Evolutionary conservation across 345 rosid genomes (phyloP).

Genomic region (Fremontodendron californicum): DNA sequence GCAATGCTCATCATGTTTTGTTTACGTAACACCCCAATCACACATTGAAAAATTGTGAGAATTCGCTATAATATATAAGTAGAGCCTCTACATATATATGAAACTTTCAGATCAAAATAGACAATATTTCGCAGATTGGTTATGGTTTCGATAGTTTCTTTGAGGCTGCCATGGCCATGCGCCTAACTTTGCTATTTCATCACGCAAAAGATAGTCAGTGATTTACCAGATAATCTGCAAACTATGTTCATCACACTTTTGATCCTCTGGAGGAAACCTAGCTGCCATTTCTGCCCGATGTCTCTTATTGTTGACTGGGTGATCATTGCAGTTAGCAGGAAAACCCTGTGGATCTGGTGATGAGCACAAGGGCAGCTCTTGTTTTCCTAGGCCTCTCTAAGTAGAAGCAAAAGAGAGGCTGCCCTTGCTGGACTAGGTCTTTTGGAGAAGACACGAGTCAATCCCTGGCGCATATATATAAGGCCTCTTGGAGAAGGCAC

Average conservation of each 20-base stretch:
- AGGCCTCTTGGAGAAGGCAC: too few relatives aligned
- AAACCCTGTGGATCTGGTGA: not conserved
- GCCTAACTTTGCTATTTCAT: not conserved
- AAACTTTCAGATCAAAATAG: too few relatives aligned
- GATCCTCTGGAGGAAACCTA: not conserved
- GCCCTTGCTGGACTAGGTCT: not conserved
- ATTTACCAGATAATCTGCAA: not conserved
- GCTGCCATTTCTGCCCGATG: not conserved
- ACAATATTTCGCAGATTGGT: too few relatives aligned
- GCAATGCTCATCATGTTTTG: not conserved
- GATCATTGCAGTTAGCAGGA: not conserved
- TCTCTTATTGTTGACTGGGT: not conserved
- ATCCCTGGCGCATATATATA: too few relatives aligned
- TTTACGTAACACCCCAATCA: too few relatives aligned
- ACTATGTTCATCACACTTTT: not conserved
- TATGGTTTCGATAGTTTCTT: too few relatives aligned
- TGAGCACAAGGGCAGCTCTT: not conserved
- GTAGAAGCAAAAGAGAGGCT: not conserved
- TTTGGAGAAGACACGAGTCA: too few relatives aligned
- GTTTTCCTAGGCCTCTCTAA: not conserved
- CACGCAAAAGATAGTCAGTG: not conserved
- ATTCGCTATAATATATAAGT: too few relatives aligned
- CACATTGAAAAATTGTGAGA: too few relatives aligned
- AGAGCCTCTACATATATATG: too few relatives aligned
- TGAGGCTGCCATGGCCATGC: not conserved